These are phyloP conservation scores for Dothideomycetes sp. DNA, from an alignment of 2,329 filamentous ascomycete species.

Conservation along the genomic window DNA sequence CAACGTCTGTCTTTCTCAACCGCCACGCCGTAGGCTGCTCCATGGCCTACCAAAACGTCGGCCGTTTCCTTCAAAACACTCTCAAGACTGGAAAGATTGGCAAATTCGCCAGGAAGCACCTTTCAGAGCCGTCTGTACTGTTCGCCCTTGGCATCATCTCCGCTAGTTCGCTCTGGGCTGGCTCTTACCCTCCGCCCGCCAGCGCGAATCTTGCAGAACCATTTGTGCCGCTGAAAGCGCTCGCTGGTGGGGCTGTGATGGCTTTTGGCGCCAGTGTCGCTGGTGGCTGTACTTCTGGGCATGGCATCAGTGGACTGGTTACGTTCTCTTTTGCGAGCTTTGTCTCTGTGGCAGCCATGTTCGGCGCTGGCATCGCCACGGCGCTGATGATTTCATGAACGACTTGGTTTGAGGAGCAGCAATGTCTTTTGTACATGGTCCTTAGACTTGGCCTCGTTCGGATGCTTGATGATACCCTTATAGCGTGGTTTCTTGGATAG, in stretches of 20 bases:
- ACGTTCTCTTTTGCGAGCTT: conserved; percentile 51
- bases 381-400: neutral
- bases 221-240: conserved; percentile 22
- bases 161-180: conserved; percentile 32
- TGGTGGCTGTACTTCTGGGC: conserved; percentile 57
- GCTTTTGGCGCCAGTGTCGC: conserved; percentile 50
- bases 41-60: conserved; percentile 49
- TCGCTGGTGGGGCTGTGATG: conserved; percentile 46
- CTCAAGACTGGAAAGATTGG: conserved; percentile 8
- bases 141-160: conserved; percentile 43
- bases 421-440: too few species aligned
- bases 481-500: too few species aligned
- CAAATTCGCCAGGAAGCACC: conserved; percentile 10
- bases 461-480: too few species aligned
- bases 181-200: conserved; percentile 7
- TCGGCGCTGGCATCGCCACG: conserved; percentile 37
- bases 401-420: too few species aligned
- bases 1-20: conserved; percentile 43
- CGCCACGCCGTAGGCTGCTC: conserved; percentile 50
- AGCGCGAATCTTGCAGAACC: conserved; percentile 3
- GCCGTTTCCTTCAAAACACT: conserved; percentile 40
- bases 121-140: conserved; percentile 32
- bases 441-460: too few species aligned
- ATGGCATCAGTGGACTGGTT: conserved; percentile 58
- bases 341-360: conserved; percentile 48